Evolutionary conservation across 306 rosid species (phyloP).

Genomic region (Ormosia emarginata): DNA sequence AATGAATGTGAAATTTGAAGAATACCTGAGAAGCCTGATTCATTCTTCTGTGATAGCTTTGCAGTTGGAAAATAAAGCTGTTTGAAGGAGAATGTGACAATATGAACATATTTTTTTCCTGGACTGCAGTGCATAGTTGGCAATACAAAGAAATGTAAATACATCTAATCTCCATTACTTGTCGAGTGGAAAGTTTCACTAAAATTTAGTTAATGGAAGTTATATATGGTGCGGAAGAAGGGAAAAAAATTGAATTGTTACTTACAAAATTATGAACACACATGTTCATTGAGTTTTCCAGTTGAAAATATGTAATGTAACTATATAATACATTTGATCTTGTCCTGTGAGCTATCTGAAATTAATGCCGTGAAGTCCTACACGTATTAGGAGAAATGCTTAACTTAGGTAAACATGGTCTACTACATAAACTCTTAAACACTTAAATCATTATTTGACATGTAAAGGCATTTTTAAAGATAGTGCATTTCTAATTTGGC

Average conservation of each 20-base stretch:
- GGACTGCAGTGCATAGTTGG: background rate
- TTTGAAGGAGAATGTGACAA: background rate
- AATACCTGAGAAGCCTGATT: background rate
- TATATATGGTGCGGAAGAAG: background rate
- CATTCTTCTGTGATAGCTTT: background rate
- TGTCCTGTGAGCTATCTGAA: background rate
- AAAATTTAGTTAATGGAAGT: background rate
- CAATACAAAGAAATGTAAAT: background rate
- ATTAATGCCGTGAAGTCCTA: no score
- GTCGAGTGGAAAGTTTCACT: background rate
- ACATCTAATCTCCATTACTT: background rate
- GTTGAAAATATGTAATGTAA: no score
- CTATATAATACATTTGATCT: background rate
- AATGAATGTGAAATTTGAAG: background rate
- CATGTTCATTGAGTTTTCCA: background rate
- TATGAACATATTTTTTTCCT: background rate
- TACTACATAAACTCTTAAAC: no score
- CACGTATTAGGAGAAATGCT: no score
- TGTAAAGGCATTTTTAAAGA: no score
- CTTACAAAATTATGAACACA: background rate
- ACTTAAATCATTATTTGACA: no score
- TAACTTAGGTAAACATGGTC: no score
- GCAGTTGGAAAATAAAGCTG: background rate
- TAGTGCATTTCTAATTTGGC: no score
- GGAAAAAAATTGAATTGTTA: background rate